These are phyloP conservation scores for Onygenales sp. DNA, from an alignment of 2,329 filamentous ascomycete species.

Conservation along the genomic window DNA sequence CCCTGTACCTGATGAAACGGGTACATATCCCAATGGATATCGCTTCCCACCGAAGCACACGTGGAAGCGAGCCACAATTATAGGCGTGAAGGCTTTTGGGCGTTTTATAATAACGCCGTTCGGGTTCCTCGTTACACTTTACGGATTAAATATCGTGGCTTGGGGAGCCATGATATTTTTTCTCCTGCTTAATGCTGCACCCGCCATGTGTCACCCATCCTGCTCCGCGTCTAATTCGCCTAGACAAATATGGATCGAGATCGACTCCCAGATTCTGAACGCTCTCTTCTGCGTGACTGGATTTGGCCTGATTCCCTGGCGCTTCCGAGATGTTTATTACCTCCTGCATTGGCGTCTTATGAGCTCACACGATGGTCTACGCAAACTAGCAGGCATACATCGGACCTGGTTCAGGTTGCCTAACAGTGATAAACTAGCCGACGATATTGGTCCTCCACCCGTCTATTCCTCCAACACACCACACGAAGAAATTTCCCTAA, in stretches of 20 bases:
- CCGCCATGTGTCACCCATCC: conserved; percentile 42
- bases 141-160: conserved; percentile 72
- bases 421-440: conserved; percentile 52
- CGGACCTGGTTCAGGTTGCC: conserved; percentile 64
- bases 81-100: conserved; percentile 20
- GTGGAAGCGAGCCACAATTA: conserved; percentile 21
- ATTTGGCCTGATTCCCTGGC: conserved; percentile 76
- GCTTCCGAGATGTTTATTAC: conserved; percentile 70
- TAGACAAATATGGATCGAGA: conserved; percentile 76
- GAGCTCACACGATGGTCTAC: conserved; percentile 47
- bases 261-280: conserved; percentile 73
- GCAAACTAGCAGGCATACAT: conserved; percentile 64
- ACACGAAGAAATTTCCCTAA: conserved; percentile 1
- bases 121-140: conserved; percentile 68
- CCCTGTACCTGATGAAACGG: conserved; percentile 21
- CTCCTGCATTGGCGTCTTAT: conserved; percentile 54
- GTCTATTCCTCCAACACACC: conserved; percentile 12
- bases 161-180: conserved; percentile 91
- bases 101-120: conserved; percentile 63
- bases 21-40: conserved; percentile 26
- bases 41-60: conserved; percentile 26
- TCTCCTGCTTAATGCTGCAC: conserved; percentile 64
- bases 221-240: conserved; percentile 68
- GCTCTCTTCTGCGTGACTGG: conserved; percentile 79
- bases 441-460: conserved; percentile 15